Base-by-base conservation (phyloP, 495 filamentous ascomycete species). In the Sporormia fimetaria region DNA sequence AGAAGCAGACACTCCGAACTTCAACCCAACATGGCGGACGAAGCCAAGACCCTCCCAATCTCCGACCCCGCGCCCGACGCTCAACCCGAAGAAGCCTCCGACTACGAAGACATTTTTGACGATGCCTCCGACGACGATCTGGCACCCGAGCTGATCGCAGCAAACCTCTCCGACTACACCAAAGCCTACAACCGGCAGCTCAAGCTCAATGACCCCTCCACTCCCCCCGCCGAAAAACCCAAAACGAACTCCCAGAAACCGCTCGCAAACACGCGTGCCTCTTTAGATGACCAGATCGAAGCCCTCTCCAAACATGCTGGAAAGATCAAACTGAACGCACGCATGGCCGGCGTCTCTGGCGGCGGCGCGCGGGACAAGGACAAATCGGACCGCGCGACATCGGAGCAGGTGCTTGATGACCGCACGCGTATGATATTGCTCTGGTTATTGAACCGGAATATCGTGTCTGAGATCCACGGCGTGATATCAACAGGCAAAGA, bases 401-500 rank as follows among this genome's bases (percentile, higher is more conserved):
- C 70, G 47, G 90, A 96, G 58, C 81, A 93, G 56, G 90, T 96
- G 22, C 66, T 98, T 47, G 90, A 98, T 63, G 83, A 86, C 23
- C 74, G 84, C 18, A 96, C 90, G 20, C 78, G 87, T 38, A 93
- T 94, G 84, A 88, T 96, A 33, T 67, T 98, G 25, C 66, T 94
- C 43, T 83, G 95, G 63, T 80, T 96, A 71, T 88, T 96, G 64
- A 94, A 95, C 57, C 73, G 82, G 2, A 74, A 76, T 16, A 61
- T 87, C 33, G 70, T 95, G 11, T 74, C 83, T 14, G 83, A 85
- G 57, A 75, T 94, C 23, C 82, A 96, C 56, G 90, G 90, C 7
- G 87, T 87, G 58, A 65, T 98, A 47, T 90, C 83, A 28, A 95
- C 90, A 0, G 90, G 90, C 31, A 98, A 98, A 57, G 90, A 98